Percentiles rank a stretch among this genome's conserved stretches.
These are phyloP conservation scores for Scheffersomyces amazonensis DNA, from an alignment of 805 yeast species.

Conservation along the genomic window DNA sequence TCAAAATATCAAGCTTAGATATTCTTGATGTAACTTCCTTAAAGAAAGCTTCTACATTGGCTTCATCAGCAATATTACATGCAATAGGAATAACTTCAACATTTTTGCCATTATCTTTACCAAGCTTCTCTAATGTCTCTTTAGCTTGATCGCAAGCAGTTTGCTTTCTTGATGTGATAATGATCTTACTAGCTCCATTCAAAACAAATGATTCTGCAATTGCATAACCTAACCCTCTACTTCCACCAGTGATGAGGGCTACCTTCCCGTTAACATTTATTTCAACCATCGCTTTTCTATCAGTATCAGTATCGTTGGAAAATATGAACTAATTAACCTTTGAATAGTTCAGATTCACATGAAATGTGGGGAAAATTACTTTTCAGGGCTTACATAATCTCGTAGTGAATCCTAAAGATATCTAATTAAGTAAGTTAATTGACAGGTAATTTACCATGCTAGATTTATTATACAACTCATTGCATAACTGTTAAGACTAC, in stretches of 20 bases:
- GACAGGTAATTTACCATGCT: no score
- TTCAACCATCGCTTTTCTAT: no score
- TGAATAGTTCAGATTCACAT: no score
- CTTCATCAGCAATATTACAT: constrained; percentile 47
- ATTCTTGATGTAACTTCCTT: constrained; percentile 32
- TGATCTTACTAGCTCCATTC: constrained; percentile 55
- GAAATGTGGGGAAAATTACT: no score
- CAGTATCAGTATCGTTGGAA: no score
- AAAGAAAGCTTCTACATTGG: constrained; percentile 42
- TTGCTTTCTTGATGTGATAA: constrained; percentile 56
- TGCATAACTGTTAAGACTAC: no score
- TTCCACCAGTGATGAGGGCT: constrained; percentile 66
- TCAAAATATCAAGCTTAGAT: constrained; percentile 49
- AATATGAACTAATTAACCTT: no score
- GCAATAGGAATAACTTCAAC: constrained; percentile 42
- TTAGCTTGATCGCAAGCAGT: constrained; percentile 55
- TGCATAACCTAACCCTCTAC: constrained; percentile 62
- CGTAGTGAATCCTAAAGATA: no score
- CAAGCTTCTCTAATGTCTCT: constrained; percentile 21
- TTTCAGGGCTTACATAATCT: no score
- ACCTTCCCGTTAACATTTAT: constrained; percentile 49
- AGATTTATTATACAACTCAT: no score
- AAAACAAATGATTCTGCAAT: constrained; percentile 56
- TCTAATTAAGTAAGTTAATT: no score
- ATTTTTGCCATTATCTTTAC: constrained; percentile 16